Conservation (phyloP, 306 rosid species). For the Nissolia schottii region DNA sequence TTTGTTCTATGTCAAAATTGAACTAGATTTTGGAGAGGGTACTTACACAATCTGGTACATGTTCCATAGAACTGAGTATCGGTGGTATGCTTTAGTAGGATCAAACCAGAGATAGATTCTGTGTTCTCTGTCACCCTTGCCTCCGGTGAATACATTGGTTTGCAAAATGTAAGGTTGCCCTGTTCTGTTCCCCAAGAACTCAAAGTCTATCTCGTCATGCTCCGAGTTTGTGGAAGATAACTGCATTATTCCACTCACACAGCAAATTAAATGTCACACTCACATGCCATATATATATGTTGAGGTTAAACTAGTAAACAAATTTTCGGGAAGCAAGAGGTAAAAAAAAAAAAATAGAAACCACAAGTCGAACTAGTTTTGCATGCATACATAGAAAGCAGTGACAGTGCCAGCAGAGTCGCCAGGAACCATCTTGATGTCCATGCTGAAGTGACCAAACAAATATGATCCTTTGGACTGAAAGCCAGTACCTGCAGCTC, state of each 20-base stretch:
- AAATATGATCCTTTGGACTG: conserved; percentile 80
- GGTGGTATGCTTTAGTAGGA: conserved; percentile 67
- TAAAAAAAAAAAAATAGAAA: neutral
- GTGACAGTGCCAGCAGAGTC: conserved; percentile 91
- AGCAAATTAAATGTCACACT: neutral
- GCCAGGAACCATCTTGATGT: conserved; percentile 63
- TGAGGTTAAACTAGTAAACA: neutral
- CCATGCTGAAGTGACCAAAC: conserved; percentile 88
- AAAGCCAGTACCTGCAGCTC: conserved; percentile 77
- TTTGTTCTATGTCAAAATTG: neutral
- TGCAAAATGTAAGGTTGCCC: conserved; percentile 91
- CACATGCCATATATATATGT: neutral
- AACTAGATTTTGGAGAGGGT: neutral
- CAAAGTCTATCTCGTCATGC: conserved; percentile 94
- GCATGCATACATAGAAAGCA: conserved; percentile 62
- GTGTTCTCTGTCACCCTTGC: conserved; percentile 81
- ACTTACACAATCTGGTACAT: conserved; percentile 67
- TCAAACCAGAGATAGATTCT: conserved; percentile 96
- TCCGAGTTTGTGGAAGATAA: conserved; percentile 76
- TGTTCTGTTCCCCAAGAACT: conserved; percentile 92
- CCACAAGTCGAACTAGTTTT: neutral
- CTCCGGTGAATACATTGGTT: conserved; percentile 95
- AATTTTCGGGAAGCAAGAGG: neutral
- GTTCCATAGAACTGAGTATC: conserved; percentile 86
- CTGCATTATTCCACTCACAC: conserved; percentile 33